phyloP scores from a whole-genome alignment of 2,329 filamentous ascomycete species.

The Alternaria longipes region DNA sequence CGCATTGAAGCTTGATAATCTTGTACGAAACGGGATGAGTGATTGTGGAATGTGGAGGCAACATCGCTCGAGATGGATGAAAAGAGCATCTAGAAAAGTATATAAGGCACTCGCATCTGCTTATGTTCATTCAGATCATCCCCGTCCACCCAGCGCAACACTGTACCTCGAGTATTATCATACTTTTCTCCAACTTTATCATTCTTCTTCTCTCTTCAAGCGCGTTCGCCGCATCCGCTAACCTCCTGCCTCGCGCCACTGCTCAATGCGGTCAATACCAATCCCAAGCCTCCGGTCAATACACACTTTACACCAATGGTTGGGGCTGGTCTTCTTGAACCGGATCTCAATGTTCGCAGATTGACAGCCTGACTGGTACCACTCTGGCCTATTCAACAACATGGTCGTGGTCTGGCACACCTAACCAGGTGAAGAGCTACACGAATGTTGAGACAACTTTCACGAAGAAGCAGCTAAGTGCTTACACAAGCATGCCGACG shows the following conservation, averaged over 20 bases:
- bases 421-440: no score
- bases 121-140: not conserved
- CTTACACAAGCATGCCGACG: no score
- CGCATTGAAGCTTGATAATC: no score
- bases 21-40: no score
- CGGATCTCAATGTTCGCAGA: not conserved
- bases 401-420: no score
- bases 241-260: not conserved
- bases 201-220: not conserved
- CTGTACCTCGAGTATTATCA: accelerated
- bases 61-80: not conserved
- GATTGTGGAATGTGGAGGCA: not conserved
- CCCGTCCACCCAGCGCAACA: not conserved
- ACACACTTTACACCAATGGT: not conserved
- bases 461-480: no score
- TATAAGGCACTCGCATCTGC: not conserved
- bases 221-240: not conserved
- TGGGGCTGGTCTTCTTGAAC: not conserved
- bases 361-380: not conserved
- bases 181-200: not conserved
- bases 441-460: no score
- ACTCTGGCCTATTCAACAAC: not conserved
- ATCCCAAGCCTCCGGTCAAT: not conserved
- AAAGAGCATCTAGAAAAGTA: not conserved
- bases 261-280: not conserved